These are phyloP conservation scores for Xylaria digitata DNA, from an alignment of 2,329 filamentous ascomycete genomes.

Conservation along the genomic window DNA sequence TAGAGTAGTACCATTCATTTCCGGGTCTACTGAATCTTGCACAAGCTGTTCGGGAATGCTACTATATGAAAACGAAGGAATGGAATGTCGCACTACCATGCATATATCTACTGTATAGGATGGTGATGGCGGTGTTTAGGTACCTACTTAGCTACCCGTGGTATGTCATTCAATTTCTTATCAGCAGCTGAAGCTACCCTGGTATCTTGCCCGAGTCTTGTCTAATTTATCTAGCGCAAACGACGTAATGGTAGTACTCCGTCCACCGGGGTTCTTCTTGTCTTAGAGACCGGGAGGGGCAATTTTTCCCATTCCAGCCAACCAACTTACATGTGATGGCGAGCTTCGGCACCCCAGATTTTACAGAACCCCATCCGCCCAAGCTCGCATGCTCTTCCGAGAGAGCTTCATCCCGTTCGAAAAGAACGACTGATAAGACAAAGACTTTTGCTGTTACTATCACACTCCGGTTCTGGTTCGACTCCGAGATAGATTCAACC, in stretches of 20 bases:
- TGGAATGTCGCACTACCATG: neutral
- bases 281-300: conserved; percentile 11
- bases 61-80: neutral
- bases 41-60: neutral
- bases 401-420: conserved; percentile 15
- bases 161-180: conserved; percentile 10
- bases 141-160: no score
- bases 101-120: no score
- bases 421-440: conserved; percentile 4
- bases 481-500: neutral
- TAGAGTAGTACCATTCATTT: neutral
- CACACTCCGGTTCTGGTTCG: conserved; percentile 10
- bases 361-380: neutral
- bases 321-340: conserved; percentile 35
- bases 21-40: no score
- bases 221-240: neutral
- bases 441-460: neutral
- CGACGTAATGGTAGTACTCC: neutral
- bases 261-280: neutral
- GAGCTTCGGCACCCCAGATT: conserved; percentile 29
- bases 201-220: neutral
- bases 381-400: conserved; percentile 7
- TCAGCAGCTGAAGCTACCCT: conserved; percentile 5
- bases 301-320: conserved; percentile 23
- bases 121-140: no score